Percentiles rank a stretch among this genome's conserved stretches.
phyloP scores from a whole-genome alignment of 306 rosid genomes.

The Ammopiptanthus mongolicus region DNA sequence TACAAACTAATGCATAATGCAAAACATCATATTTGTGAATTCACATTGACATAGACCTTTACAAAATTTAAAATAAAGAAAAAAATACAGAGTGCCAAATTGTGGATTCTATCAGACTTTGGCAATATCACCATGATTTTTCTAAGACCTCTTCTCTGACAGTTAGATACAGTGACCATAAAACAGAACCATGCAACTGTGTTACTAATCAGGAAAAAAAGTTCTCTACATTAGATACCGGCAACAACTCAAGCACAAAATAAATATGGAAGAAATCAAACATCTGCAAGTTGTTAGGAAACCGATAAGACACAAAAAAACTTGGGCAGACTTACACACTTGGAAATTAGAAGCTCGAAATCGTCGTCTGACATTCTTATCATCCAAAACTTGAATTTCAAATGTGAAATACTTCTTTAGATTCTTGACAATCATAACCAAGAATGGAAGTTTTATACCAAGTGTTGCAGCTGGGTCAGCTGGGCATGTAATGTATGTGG shows the following conservation, averaged over 20 bases:
- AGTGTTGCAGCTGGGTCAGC: constrained; percentile 96
- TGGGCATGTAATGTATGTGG: constrained; percentile 89
- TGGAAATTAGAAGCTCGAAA: constrained; percentile 97
- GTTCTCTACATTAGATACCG: not conserved
- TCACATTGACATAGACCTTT: not conserved
- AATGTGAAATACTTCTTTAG: constrained; percentile 89
- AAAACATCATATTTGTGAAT: not conserved
- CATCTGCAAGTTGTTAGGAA: constrained; percentile 1
- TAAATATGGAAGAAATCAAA: constrained; percentile 4
- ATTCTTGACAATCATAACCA: constrained; percentile 91
- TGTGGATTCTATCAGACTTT: not conserved
- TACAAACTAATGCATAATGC: not conserved
- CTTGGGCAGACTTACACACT: constrained; percentile 94
- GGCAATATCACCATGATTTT: not conserved
- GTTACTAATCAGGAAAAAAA: not conserved
- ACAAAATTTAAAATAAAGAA: too few species aligned
- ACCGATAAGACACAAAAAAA: constrained; percentile 31
- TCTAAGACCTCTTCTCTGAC: not conserved
- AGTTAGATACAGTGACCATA: not conserved
- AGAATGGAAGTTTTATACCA: constrained; percentile 88
- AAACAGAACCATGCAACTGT: not conserved
- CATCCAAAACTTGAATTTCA: constrained; percentile 93
- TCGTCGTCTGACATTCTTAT: constrained; percentile 88
- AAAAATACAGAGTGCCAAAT: not conserved
- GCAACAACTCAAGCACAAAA: not conserved